Evolutionary conservation across 1,284 basidiomycete genomes (phyloP), one percentile per base, ranked within the genome.

Genomic region (Cutaneotrichosporon sp.): DNA sequence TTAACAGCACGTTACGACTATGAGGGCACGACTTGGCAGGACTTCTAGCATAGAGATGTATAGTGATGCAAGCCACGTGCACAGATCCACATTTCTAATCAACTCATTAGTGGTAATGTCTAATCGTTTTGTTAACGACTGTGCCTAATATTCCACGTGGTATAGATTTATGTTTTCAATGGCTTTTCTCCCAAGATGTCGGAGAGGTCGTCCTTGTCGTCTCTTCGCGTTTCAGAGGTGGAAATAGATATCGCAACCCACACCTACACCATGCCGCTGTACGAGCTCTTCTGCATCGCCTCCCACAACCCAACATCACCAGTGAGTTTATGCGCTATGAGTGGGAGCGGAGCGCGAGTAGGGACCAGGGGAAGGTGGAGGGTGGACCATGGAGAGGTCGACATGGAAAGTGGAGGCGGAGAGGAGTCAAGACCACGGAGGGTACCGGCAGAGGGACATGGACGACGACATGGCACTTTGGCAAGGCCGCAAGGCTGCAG

Each of bases 211-310:
- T 5, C 4, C 31, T 31, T 8, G 16, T 55, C 10, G 38, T 22
- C 11, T 26, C 36, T 22, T 26, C 55, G 55, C 34, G 36, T 56
- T 56, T 10, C 34, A 16, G 34, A 14, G 52, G 14, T 36, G 7
- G 14, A 21, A 16, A 26, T 56, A n/a, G 22, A 38, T 16, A 55
- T 32, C 31, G 14, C 52, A 16, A 36, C 21, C 31, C 42, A 34
- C 49, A 59, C 62, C 58, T 40, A 47, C 66, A 68, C 40, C 36
- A 81, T 81, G 80, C 77, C 77, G 30, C 72, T 81, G 42, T 81
- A 81, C 72, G 80, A 81, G 67, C 72, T 81, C 11, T 79, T 80
- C 74, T 81, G 80, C 68, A 80, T 81, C 65, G 78, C 78, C 11
- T 69, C 75, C 26, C 80, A 81, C 67, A 77, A 79, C 65, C 75